Evolutionary conservation across 495 filamentous ascomycete species (phyloP).

Genomic region (Daldinia loculata): DNA sequence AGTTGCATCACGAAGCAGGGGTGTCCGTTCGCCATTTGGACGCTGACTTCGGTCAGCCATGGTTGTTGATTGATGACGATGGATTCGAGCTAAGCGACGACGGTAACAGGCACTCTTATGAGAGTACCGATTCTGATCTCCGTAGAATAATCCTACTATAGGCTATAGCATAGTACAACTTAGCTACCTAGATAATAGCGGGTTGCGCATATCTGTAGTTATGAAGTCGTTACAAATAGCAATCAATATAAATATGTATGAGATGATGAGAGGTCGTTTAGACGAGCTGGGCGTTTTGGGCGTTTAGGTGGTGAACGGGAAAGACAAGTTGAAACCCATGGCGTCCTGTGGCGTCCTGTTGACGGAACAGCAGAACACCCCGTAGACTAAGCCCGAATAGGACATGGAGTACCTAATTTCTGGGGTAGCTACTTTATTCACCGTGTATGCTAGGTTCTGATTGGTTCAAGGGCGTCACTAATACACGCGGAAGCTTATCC

Average conservation of each 20-base stretch:
- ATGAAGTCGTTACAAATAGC: conserved; percentile 5
- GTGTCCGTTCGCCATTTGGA: conserved; percentile 27
- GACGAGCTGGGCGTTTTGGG: conserved; percentile 2
- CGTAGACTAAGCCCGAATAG: conserved; percentile 16
- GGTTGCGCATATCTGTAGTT: conserved; percentile 22
- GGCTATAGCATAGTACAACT: conserved; percentile 12
- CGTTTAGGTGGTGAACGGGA: conserved; percentile 4
- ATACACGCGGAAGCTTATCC: conserved; percentile 30
- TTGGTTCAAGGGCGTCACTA: conserved; percentile 13
- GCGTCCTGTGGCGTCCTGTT: conserved; percentile 28
- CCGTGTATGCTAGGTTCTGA: conserved; percentile 6
- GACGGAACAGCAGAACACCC: conserved; percentile 22
- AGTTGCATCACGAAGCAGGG: conserved; percentile 27
- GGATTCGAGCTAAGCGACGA: conserved; percentile 27
- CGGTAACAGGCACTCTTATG: conserved; percentile 7
- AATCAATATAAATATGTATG: conserved; percentile 5
- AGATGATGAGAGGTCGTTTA: conserved; percentile 20
- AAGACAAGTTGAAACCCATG: conserved; percentile 12
- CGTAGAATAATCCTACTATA: conserved; percentile 1
- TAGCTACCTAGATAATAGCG: conserved; percentile 13
- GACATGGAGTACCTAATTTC: conserved; percentile 12
- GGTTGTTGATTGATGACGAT: conserved; percentile 17
- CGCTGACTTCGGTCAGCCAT: conserved; percentile 25
- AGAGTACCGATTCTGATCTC: background rate
- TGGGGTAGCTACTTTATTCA: conserved; percentile 37